Percentiles rank a stretch among this genome's conserved stretches.
Conservation (phyloP, 1,139 yeast genomes). For the Saccharomyces hybrid region DNA sequence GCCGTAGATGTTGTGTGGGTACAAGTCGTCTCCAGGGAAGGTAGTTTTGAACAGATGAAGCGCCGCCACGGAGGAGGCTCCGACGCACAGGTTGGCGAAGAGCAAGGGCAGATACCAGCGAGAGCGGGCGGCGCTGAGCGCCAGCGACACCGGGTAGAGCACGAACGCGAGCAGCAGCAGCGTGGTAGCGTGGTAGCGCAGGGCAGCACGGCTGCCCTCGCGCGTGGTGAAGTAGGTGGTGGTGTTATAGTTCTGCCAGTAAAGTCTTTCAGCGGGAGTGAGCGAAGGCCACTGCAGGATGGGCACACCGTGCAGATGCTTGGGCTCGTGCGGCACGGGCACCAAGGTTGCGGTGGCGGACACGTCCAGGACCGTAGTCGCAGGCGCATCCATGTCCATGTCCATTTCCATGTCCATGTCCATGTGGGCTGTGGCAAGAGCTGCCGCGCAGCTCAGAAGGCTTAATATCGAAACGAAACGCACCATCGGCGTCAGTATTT, state of each 20-base stretch:
- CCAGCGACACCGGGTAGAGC: conserved; percentile 63
- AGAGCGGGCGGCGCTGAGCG: conserved; percentile 53
- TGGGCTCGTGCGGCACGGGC: conserved; percentile 42
- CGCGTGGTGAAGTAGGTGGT: conserved; percentile 65
- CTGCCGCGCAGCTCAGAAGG: not conserved
- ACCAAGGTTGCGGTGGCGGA: conserved; percentile 8
- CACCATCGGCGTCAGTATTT: not conserved
- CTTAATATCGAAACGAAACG: not conserved
- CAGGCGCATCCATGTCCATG: conserved; percentile 9
- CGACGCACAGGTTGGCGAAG: conserved; percentile 42
- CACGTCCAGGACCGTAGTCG: conserved; percentile 7
- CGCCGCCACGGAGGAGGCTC: conserved; percentile 47
- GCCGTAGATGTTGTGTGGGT: conserved; percentile 69
- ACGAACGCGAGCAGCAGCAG: conserved; percentile 44
- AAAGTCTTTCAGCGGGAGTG: conserved; percentile 62
- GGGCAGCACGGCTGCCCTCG: conserved; percentile 39
- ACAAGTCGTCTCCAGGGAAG: conserved; percentile 51
- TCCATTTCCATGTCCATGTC: conserved; percentile 17
- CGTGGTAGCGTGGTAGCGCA: conserved; percentile 50
- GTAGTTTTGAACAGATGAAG: conserved; percentile 54
- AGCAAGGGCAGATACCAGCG: conserved; percentile 53
- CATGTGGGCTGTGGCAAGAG: conserved; percentile 6
- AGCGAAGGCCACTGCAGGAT: conserved; percentile 56
- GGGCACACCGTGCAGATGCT: conserved; percentile 65
- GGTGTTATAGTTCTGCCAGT: conserved; percentile 78